Percentiles rank a stretch among this genome's conserved stretches.
Conservation (phyloP, 805 yeast genomes). For the Schwanniomyces pseudopolymorphus region DNA sequence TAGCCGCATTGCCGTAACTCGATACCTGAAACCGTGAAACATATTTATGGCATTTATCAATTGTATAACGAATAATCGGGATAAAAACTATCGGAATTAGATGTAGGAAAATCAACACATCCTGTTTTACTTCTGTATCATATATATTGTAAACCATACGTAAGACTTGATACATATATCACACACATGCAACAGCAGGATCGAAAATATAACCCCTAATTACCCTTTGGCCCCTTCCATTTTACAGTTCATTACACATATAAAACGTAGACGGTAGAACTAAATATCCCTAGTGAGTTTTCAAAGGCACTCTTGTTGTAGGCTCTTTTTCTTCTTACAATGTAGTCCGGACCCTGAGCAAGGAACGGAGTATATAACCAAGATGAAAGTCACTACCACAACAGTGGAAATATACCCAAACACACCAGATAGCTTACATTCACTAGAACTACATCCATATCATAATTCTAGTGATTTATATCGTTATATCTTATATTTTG, state of each 20-base stretch:
- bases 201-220: neutral
- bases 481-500: neutral
- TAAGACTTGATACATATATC: neutral
- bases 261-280: neutral
- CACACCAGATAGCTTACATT: no score
- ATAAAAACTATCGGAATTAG: no score
- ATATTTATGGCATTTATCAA: no score
- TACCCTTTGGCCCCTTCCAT: neutral
- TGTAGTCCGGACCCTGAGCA: neutral
- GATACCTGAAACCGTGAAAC: no score
- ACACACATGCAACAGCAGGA: neutral
- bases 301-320: neutral
- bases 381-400: neutral
- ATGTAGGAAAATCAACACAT: no score
- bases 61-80: no score
- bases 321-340: neutral
- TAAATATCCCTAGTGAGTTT: neutral
- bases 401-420: no score
- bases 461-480: no score
- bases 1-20: no score
- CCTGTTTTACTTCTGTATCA: no score
- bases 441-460: neutral
- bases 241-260: neutral
- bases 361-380: neutral
- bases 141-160: no score